These are phyloP conservation scores for Catharanthus roseus DNA, from an alignment of 257 asterid genomes.

Conservation along the genomic window DNA sequence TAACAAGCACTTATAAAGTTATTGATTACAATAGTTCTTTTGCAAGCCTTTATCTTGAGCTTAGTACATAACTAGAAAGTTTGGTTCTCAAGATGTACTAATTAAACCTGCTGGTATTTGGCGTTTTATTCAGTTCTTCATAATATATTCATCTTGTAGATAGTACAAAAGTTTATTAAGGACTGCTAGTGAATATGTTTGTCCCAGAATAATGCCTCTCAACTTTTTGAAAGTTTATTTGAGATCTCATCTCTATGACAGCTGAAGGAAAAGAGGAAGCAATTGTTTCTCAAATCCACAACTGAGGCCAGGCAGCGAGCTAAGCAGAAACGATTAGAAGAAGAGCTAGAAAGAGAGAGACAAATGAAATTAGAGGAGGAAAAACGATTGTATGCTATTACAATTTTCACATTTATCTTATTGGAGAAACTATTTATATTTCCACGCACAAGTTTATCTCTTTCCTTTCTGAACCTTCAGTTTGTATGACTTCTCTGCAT, in stretches of 20 bases:
- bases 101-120: not conserved
- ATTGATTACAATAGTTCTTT: not conserved
- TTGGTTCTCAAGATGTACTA: not conserved
- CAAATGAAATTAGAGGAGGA: constrained; percentile 88
- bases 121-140: not conserved
- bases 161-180: not conserved
- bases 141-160: not conserved
- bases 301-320: constrained; percentile 84
- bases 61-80: not conserved
- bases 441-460: not conserved
- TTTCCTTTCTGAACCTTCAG: not conserved
- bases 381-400: constrained; percentile 66
- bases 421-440: not conserved
- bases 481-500: not conserved
- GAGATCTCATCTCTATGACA: constrained; percentile 29
- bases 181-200: not conserved
- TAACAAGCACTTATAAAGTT: not conserved
- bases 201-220: not conserved
- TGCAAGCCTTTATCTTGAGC: not conserved
- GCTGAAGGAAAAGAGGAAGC: constrained; percentile 83
- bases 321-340: constrained; percentile 79
- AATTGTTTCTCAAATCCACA: constrained; percentile 70
- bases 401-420: not conserved
- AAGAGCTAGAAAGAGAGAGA: constrained; percentile 84
- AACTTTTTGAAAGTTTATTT: not conserved